These are phyloP conservation scores for Blastobotrys apis DNA, from an alignment of 1,139 yeast genomes.

Conservation along the genomic window DNA sequence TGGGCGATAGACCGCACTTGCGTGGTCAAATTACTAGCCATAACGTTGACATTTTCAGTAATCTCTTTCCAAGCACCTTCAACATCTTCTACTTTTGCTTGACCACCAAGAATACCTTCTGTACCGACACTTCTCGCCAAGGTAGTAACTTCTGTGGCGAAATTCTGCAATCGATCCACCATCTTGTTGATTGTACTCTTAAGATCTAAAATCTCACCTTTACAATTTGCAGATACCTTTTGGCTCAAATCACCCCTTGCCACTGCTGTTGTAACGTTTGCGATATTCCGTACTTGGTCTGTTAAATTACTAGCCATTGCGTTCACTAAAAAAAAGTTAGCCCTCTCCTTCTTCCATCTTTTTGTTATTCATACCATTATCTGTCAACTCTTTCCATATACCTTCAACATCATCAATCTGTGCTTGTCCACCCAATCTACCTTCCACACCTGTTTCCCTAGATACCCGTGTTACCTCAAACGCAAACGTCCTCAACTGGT, in stretches of 20 bases:
- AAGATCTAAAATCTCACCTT: constrained; percentile 79
- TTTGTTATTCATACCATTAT: constrained; percentile 51
- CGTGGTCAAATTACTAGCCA: constrained; percentile 85
- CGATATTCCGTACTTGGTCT: constrained; percentile 83
- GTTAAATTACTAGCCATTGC: constrained; percentile 88
- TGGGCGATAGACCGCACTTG: constrained; percentile 89
- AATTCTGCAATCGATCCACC: constrained; percentile 86
- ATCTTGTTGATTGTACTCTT: constrained; percentile 75
- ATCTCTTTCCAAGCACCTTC: constrained; percentile 94
- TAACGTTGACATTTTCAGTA: constrained; percentile 80
- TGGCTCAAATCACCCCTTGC: constrained; percentile 86
- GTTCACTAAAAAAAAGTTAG: constrained; percentile 40
- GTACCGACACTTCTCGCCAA: constrained; percentile 88
- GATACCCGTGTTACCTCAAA: constrained; percentile 86
- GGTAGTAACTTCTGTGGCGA: constrained; percentile 85
- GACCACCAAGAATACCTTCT: constrained; percentile 84
- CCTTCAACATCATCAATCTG: constrained; percentile 80
- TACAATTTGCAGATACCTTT: constrained; percentile 84
- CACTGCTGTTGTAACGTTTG: constrained; percentile 87
- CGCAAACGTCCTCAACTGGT: constrained; percentile 80
- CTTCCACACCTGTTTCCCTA: constrained; percentile 85
- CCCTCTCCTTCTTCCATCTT: background rate
- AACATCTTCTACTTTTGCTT: constrained; percentile 86
- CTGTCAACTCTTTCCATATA: constrained; percentile 85
- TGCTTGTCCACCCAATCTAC: constrained; percentile 85